Conservation (phyloP, 805 yeast species). For the Kazachstania viticola region DNA sequence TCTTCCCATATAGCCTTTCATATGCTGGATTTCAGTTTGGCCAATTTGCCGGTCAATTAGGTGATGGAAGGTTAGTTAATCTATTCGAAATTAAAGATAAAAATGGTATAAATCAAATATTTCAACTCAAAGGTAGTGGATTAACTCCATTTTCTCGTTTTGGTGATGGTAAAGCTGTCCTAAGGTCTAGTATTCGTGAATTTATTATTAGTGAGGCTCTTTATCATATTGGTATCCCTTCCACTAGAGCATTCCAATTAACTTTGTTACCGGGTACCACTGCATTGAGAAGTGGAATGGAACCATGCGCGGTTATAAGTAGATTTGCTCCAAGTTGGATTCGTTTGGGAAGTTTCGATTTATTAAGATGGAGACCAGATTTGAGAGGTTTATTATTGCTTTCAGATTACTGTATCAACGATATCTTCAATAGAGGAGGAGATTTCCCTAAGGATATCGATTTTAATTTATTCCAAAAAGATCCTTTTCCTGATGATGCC, state of each 20-base stretch:
- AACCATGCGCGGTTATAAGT: constrained; percentile 74
- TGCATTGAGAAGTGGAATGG: constrained; percentile 57
- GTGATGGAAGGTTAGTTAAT: constrained; percentile 87
- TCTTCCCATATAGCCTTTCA: constrained; percentile 79
- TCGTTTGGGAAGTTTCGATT: constrained; percentile 79
- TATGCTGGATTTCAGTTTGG: constrained; percentile 98
- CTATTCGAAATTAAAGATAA: constrained; percentile 64
- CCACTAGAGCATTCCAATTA: constrained; percentile 73
- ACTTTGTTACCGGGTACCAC: constrained; percentile 60
- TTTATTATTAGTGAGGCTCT: constrained; percentile 76
- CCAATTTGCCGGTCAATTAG: constrained; percentile 90
- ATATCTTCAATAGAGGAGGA: constrained; percentile 38
- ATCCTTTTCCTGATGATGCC: constrained; percentile 19
- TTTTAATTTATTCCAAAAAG: constrained; percentile 15
- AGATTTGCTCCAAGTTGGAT: constrained; percentile 83
- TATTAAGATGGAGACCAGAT: constrained; percentile 65
- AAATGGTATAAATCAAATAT: constrained; percentile 12
- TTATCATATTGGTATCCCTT: constrained; percentile 70
- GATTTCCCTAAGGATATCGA: constrained; percentile 20
- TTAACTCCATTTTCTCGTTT: constrained; percentile 84
- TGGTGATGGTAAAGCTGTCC: constrained; percentile 93
- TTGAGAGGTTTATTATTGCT: constrained; percentile 47
- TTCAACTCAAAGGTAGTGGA: constrained; percentile 90
- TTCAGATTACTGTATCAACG: constrained; percentile 61
- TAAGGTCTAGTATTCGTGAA: constrained; percentile 81